Conservation (phyloP, 257 asterid species). For the Solanum ossicruentum region DNA sequence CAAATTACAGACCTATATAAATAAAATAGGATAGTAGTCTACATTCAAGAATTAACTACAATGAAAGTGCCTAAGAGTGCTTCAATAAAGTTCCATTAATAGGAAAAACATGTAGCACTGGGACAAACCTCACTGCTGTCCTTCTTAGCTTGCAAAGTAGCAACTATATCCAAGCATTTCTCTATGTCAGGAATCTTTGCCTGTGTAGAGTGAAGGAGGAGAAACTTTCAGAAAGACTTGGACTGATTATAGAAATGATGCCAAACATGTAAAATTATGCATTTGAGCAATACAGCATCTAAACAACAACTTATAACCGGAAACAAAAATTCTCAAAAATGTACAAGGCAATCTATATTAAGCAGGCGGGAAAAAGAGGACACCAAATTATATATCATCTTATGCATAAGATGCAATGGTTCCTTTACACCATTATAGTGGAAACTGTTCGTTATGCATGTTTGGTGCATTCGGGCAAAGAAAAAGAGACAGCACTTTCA, state of each 20-base stretch:
- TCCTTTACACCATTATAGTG: not conserved
- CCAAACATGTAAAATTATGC: not conserved
- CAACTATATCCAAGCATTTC: conserved; percentile 76
- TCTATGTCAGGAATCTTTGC: conserved; percentile 95
- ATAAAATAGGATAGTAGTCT: not conserved
- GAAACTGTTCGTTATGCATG: not conserved
- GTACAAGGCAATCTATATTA: not conserved
- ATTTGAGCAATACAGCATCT: not conserved
- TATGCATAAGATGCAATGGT: not conserved
- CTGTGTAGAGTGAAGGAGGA: conserved; percentile 17
- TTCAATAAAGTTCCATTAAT: not conserved
- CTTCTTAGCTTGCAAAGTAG: conserved; percentile 70
- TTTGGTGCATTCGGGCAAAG: not conserved
- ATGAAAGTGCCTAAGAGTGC: not conserved
- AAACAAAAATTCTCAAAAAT: not conserved
- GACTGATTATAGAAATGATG: not conserved
- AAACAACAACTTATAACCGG: not conserved
- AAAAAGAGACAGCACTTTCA: not conserved
- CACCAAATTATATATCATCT: not conserved
- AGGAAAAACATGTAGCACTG: not conserved
- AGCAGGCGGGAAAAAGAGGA: not conserved
- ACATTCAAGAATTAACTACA: not conserved
- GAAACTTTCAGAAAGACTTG: not conserved
- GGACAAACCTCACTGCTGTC: conserved; percentile 76
- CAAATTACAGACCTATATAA: not conserved